Percentiles rank a stretch among this genome's conserved stretches.
Evolutionary conservation across 2,329 filamentous ascomycete species (phyloP).

Genomic region (Kalaharituber pfeilii): DNA sequence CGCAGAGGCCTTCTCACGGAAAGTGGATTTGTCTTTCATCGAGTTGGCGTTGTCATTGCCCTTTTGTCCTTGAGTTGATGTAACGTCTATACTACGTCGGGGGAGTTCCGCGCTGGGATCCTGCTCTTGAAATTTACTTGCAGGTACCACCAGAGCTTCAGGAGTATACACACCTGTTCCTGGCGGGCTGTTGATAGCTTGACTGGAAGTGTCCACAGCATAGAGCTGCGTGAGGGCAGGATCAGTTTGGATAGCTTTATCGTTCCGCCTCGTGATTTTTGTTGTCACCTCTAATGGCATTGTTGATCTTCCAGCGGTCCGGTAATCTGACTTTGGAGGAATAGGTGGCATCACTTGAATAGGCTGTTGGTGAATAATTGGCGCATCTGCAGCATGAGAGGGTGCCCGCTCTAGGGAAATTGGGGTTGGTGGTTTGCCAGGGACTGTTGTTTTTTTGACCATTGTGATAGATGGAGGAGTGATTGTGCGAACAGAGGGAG

Average conservation of each 20-base stretch:
- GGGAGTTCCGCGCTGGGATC: not conserved
- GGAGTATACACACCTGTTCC: not conserved
- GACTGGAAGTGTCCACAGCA: not conserved
- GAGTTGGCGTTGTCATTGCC: not conserved
- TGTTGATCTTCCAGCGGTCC: conserved; percentile 4
- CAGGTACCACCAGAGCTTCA: not conserved
- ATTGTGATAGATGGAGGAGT: conserved; percentile 29
- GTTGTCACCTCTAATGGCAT: not conserved
- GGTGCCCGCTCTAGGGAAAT: not conserved
- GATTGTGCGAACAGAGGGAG: conserved; percentile 36
- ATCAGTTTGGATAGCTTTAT: not conserved
- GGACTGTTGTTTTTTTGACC: conserved; percentile 13
- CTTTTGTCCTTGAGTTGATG: not conserved
- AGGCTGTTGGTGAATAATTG: conserved; percentile 26
- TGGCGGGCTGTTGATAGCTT: not conserved
- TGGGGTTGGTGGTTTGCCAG: not conserved
- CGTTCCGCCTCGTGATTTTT: not conserved
- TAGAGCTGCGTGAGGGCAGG: not conserved
- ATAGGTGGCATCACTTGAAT: conserved; percentile 26
- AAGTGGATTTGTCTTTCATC: not conserved
- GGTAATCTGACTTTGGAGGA: conserved; percentile 22
- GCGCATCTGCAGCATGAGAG: not conserved
- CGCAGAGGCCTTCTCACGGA: not conserved
- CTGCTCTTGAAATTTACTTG: conserved; percentile 9
- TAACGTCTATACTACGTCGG: not conserved